phyloP scores from a whole-genome alignment of 139 green algal species.

The Chlamydomonas schloesseri region DNA sequence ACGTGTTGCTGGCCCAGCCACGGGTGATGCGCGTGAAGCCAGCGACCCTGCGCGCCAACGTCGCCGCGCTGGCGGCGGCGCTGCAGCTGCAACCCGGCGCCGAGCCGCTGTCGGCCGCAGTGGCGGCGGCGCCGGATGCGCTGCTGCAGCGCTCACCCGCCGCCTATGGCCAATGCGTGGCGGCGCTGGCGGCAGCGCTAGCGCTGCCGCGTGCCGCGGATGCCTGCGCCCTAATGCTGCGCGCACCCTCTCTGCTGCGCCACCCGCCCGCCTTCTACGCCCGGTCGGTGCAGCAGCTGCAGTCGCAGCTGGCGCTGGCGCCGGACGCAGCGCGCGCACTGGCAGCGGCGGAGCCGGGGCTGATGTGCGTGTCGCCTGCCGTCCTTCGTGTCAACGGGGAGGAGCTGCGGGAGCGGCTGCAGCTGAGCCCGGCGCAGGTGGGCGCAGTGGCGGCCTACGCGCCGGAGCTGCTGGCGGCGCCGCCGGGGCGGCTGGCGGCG shows the following conservation, averaged over 20 bases:
- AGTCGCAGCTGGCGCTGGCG: not conserved
- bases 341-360: not conserved
- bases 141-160: not conserved
- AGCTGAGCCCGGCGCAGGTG: not conserved
- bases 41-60: not conserved
- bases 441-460: not conserved
- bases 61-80: not conserved
- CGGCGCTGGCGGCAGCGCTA: conserved; percentile 5
- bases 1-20: not conserved
- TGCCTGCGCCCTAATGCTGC: not conserved
- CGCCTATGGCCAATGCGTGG: not conserved
- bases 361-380: not conserved
- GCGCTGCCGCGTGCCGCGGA: not conserved
- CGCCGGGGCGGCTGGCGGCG: not conserved
- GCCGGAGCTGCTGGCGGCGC: conserved; percentile 2
- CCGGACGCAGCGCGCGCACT: not conserved
- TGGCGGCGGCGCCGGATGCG: conserved; percentile 6
- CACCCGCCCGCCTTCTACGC: not conserved
- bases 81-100: not conserved
- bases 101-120: not conserved
- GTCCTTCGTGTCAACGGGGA: not conserved
- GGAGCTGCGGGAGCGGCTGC: not conserved
- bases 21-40: not conserved
- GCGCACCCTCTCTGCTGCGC: conserved; percentile 2
- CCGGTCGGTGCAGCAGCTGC: not conserved